phyloP scores from a whole-genome alignment of 2,329 filamentous ascomycete species.

The Pezicula rhizophila region DNA sequence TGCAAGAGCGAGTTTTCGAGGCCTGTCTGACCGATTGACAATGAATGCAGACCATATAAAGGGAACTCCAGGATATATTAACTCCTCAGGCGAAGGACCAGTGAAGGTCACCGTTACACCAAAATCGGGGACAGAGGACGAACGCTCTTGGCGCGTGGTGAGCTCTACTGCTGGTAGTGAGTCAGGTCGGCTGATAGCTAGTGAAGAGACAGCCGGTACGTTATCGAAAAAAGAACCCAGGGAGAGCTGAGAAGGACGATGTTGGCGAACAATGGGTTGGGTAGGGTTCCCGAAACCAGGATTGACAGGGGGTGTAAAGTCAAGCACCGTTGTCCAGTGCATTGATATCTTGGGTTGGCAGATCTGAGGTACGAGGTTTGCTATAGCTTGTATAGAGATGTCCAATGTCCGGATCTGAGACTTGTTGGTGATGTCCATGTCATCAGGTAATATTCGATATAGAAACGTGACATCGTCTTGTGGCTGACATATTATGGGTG shows the following conservation, averaged over 20 bases:
- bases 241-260: conserved; percentile 59
- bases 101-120: conserved; percentile 73
- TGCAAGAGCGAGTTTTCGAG: conserved; percentile 65
- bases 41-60: conserved; percentile 72
- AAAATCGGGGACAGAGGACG: conserved; percentile 49
- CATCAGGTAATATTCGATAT: conserved; percentile 55
- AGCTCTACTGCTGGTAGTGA: conserved; percentile 54
- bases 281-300: conserved; percentile 53
- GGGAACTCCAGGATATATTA: conserved; percentile 56
- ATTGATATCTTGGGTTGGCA: conserved; percentile 59
- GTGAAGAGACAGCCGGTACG: conserved; percentile 47
- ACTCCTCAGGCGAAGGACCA: conserved; percentile 51
- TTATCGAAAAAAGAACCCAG: conserved; percentile 48
- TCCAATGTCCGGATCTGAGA: conserved; percentile 46
- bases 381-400: conserved; percentile 55
- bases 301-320: conserved; percentile 62
- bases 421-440: conserved; percentile 31
- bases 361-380: conserved; percentile 45
- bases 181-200: conserved; percentile 52
- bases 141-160: conserved; percentile 32
- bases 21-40: conserved; percentile 59
- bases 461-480: conserved; percentile 72
- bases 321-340: conserved; percentile 62
- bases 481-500: conserved; percentile 57
- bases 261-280: conserved; percentile 53